Evolutionary conservation across 805 yeast species (phyloP), one percentile per base, ranked within the genome.

Genomic region (Suhomyces xylopsoci): DNA sequence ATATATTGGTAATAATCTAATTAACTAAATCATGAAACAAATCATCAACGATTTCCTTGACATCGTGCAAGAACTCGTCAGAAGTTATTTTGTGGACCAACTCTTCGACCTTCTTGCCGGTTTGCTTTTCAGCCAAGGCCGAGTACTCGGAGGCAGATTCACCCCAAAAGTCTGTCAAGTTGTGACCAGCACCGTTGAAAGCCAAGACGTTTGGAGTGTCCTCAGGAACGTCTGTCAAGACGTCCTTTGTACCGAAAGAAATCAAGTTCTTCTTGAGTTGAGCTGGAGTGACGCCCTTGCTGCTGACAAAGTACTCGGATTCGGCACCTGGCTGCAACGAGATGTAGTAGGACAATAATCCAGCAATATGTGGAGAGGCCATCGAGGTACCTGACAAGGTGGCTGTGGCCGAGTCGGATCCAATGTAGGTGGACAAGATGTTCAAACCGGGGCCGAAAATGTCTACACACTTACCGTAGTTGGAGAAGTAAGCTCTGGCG

Each of bases 291-390:
- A 81, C 68, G 42, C 76, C 71, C 49, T 76, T 69, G 42, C 73
- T 71, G 14, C 76, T 63, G 22, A 58, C 59, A 44, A 70, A 65
- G 75, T 73, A 72, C 65, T 77, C 83, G 22, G 85, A 81, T 53
- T 66, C 73, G 55, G 74, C 60, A 47, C 75, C 78, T 22, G 85
- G 85, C 62, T 78, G 79, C 64, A 81, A 77, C 15, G 84, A 81
- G 56, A 81, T 69, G 67, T 73, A 82, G 73, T 81, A 81, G 5
- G 84, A 66, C 65, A 81, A 70, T 61, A 81, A 73, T 19, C 86
- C 85, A 38, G 81, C 76, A 57, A 81, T 68, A 62, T 81, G 85
- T 40, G 86, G 85, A 14, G 85, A 76, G 22, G 85, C 85, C 86
- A 82, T 82, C 40, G 85, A 82, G 19, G 86, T 81, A 58, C 86